Evolutionary conservation across 2,329 filamentous ascomycete species (phyloP), one percentile per base, ranked within the genome.

Genomic region (Hyphodiscus sp.): DNA sequence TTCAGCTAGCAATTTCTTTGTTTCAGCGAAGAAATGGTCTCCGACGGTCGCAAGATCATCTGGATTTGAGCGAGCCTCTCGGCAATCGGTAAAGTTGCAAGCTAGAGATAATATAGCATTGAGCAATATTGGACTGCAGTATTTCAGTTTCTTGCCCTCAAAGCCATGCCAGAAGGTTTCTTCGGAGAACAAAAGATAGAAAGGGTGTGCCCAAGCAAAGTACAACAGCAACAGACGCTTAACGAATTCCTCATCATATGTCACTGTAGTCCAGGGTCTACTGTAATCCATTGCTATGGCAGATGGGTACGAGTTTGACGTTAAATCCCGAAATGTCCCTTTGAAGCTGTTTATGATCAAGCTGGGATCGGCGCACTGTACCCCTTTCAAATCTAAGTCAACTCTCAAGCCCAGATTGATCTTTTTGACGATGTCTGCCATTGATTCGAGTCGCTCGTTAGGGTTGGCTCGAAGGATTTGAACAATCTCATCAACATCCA

Each of bases 151-250:
- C 20, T 56, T 48, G 29, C 55, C 51, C 9, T 51, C 38, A 48
- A 61, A 52, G 10, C 54, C 59, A 30, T 58, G 49, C 10, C 54
- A 42, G 30, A 63, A 63, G n/a, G 50, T 45, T 29, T 63, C 61
- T 48, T 61, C 57, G 81, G 84, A 86, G 47, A 90, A 77, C 4
- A 86, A 80, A 1, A 83, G 79, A 68, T 87, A 88, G 18, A 85
- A 87, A 1, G 86, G 83, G 66, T 90, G 87, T 58, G 85, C 80
- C 79, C 85, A 89, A 70, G 83, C 84, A 58, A 88, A 87, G 69
- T 87, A 88, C 29, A 87, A 71, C 0, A 77, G 74, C 38, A 87
- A 68, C 8, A 87, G 73, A 59, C 84, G 82, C 55, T 81, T 74
- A 1, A 87, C 79, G 19, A 87, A 74, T 10, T 68, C 69, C 16